Evolutionary conservation across 176 grass and related monocot genomes (phyloP).

Genomic region (Alopecurus myosuroides): DNA sequence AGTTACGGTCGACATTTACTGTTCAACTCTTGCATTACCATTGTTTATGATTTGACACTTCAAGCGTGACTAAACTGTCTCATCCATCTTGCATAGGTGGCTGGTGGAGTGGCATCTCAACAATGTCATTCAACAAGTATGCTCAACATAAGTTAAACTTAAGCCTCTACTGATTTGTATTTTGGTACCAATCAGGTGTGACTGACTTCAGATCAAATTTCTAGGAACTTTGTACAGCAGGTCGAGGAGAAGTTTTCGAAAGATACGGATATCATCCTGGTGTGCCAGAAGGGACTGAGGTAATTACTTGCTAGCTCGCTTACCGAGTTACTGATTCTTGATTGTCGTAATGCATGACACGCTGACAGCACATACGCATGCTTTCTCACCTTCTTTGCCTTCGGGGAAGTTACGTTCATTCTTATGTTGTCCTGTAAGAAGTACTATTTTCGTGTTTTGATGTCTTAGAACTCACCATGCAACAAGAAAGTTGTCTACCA

Average conservation of each 20-base stretch:
- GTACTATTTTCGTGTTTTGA: not conserved
- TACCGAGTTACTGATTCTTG: not conserved
- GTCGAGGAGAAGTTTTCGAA: constrained; percentile 86
- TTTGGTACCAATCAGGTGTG: not conserved
- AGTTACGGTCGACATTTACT: not conserved
- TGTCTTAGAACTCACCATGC: not conserved
- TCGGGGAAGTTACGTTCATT: constrained; percentile 4
- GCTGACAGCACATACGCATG: not conserved
- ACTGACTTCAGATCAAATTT: constrained; percentile 32
- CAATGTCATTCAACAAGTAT: constrained; percentile 76
- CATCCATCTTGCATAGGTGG: constrained; percentile 56
- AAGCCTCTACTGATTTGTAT: not conserved
- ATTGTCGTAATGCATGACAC: not conserved
- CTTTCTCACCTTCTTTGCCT: not conserved
- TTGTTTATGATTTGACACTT: not conserved
- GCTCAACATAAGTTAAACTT: constrained; percentile 21
- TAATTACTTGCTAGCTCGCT: constrained; percentile 27
- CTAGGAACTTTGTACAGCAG: constrained; percentile 71
- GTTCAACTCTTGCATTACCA: not conserved
- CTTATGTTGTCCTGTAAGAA: not conserved
- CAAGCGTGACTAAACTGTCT: not conserved
- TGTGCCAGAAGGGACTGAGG: constrained; percentile 96
- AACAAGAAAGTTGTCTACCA: not conserved
- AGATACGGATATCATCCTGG: constrained; percentile 78
- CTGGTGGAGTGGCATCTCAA: constrained; percentile 98